Base-by-base conservation (phyloP, 1,139 yeast genomes). In the Petasospora fabianii region DNA sequence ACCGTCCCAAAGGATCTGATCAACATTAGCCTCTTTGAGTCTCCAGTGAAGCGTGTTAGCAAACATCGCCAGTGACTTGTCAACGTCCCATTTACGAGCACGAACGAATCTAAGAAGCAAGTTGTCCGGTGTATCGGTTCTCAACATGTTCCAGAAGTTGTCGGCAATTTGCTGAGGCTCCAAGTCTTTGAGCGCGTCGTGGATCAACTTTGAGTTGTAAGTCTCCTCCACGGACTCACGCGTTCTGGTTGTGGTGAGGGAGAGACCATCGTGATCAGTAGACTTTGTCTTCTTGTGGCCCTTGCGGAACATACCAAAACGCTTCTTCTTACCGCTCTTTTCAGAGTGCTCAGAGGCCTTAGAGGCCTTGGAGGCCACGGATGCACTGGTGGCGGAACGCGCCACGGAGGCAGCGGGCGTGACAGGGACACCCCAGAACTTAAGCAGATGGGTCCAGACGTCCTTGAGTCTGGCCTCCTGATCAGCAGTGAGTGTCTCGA, bases 51-150 rank as follows among this genome's bases (percentile, higher is more conserved):
- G 60, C 18, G 90, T 77, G 35, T 71, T 64, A 8, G 82, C 73
- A 38, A 81, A 56, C 94, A 84, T 84, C n/a, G 69, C 67, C 31
- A 82, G 54, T 0, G 86, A 68, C 48, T 75, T 74, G 47, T 73
- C 77, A 13, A 75, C 69, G 50, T 82, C 75, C 80, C 84, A 81
- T 58, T 84, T 84, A 56, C 92, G 72, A 13, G 94, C 94, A 43
- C 87, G 68, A 21, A 81, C 58, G 55, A 79, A 84, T 50, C 94
- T 69, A 44, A 84, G 64, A 28, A 84, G 43, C 41, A 80, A 59
- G 43, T 80, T 78, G 58, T 87, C 96, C 2, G 90, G 85, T 26
- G 76, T 66, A 54, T 85, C 95, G 32, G 73, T 69, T 56, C 84
- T 75, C 45, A 77, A 56, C 64, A 78, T 71, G 24, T 64, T 58